phyloP scores from a whole-genome alignment of 2,329 filamentous ascomycete genomes.

The Acrocalymma vagum region DNA sequence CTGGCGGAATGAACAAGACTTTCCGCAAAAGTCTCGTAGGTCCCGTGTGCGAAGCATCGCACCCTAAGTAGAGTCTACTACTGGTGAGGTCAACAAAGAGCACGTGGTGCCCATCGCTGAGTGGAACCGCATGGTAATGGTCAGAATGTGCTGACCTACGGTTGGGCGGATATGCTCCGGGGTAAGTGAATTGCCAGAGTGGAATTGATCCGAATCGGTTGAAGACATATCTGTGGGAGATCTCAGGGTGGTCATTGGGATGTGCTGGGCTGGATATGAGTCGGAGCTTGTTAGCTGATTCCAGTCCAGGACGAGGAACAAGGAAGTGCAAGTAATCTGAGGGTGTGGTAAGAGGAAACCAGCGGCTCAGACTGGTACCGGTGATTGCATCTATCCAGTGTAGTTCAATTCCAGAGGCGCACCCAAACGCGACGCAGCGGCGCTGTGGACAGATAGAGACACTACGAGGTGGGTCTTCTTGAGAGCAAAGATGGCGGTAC shows the following conservation, averaged over 20 bases:
- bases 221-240: constrained; percentile 32
- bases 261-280: constrained; percentile 69
- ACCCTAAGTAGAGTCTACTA: constrained; percentile 67
- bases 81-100: constrained; percentile 70
- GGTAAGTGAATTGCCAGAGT: too few relatives aligned
- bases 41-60: constrained; percentile 66
- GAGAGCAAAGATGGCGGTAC: constrained; percentile 65
- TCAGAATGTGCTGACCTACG: constrained; percentile 50
- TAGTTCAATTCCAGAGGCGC: constrained; percentile 68
- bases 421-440: constrained; percentile 72
- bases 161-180: too few relatives aligned
- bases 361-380: constrained; percentile 61
- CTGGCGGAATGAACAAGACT: constrained; percentile 61
- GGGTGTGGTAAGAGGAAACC: constrained; percentile 64
- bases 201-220: constrained; percentile 24
- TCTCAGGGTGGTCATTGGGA: constrained; percentile 42
- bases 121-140: constrained; percentile 69
- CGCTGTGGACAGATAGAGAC: constrained; percentile 72
- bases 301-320: constrained; percentile 60
- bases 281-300: constrained; percentile 65
- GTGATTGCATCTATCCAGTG: constrained; percentile 65
- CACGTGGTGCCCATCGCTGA: constrained; percentile 72
- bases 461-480: constrained; percentile 70
- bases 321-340: constrained; percentile 69
- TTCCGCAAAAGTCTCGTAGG: constrained; percentile 67